Percentiles rank a stretch among this genome's conserved stretches.
phyloP scores from a whole-genome alignment of 345 rosid species.

The Dipteronia sinensis region DNA sequence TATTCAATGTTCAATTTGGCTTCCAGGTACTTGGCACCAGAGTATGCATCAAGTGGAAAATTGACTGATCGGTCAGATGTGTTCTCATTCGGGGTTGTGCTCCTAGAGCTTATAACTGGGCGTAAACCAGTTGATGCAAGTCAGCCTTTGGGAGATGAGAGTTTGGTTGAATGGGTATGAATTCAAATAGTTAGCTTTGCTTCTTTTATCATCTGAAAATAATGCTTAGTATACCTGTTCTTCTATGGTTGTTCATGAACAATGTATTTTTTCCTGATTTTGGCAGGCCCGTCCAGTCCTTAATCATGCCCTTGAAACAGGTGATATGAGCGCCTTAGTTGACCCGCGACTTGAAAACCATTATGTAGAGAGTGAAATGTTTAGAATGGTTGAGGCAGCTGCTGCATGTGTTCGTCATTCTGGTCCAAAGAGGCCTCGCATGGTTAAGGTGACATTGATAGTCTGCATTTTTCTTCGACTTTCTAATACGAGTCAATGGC shows the following conservation, averaged over 20 bases:
- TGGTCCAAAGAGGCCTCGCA: slow-evolving; percentile 88
- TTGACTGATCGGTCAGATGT: slow-evolving; percentile 95
- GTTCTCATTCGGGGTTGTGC: slow-evolving; percentile 94
- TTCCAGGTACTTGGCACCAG: slow-evolving; percentile 92
- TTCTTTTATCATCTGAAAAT: not conserved
- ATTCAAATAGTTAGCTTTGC: not conserved
- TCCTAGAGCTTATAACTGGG: slow-evolving; percentile 92
- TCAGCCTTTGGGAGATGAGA: slow-evolving; percentile 92
- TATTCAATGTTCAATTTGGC: not conserved
- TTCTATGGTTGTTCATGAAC: not conserved
- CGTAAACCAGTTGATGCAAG: slow-evolving; percentile 85
- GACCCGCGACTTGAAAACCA: slow-evolving; percentile 70
- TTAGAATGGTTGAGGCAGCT: slow-evolving; percentile 88
- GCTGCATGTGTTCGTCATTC: slow-evolving; percentile 96
- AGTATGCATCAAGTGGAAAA: slow-evolving; percentile 96
- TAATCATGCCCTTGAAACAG: slow-evolving; percentile 70
- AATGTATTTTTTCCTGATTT: not conserved
- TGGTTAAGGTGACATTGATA: slow-evolving; percentile 66
- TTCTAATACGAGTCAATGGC: not conserved
- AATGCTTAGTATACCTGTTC: not conserved
- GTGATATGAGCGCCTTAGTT: slow-evolving; percentile 62
- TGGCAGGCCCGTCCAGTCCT: slow-evolving; percentile 84
- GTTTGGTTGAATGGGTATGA: slow-evolving; percentile 97
- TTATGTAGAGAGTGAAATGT: slow-evolving; percentile 71
- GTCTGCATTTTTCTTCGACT: not conserved